These are phyloP conservation scores for Zopfia rhizophila DNA, from an alignment of 2,329 filamentous ascomycete genomes.

Conservation along the genomic window DNA sequence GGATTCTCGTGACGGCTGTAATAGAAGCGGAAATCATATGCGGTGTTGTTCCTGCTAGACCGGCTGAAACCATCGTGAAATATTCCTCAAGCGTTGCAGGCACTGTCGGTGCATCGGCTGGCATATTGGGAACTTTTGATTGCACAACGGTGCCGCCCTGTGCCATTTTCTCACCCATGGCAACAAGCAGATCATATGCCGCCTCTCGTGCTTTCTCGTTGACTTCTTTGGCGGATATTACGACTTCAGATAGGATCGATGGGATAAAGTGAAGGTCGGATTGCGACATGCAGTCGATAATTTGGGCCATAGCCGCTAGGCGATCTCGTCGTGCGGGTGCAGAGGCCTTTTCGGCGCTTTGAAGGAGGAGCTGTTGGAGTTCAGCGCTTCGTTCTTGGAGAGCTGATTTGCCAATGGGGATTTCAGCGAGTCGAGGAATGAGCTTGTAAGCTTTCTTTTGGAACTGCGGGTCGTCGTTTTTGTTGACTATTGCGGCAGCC, in stretches of 20 bases:
- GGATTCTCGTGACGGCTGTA: constrained; percentile 89
- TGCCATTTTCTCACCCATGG: constrained; percentile 86
- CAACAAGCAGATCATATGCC: constrained; percentile 89
- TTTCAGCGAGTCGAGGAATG: constrained; percentile 88
- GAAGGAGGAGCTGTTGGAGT: constrained; percentile 82
- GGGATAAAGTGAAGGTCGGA: constrained; percentile 92
- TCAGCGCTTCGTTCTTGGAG: constrained; percentile 79
- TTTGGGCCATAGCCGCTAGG: constrained; percentile 80
- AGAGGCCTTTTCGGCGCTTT: constrained; percentile 84
- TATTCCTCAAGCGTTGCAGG: constrained; percentile 91
- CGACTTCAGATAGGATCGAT: constrained; percentile 88
- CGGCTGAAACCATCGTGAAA: constrained; percentile 97
- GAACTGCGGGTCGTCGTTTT: constrained; percentile 85
- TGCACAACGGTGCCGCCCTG: constrained; percentile 82
- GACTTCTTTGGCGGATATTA: constrained; percentile 96
- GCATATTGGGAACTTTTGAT: constrained; percentile 87
- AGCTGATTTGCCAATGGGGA: constrained; percentile 78
- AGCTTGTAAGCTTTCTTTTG: constrained; percentile 99
- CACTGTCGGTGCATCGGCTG: constrained; percentile 78
- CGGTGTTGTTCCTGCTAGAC: constrained; percentile 88
- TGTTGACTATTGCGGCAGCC: constrained; percentile 82
- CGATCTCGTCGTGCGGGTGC: constrained; percentile 88
- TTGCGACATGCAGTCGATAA: constrained; percentile 81
- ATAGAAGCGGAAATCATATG: constrained; percentile 99
- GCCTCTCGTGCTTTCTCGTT: constrained; percentile 92